These are phyloP conservation scores for Cylindrodendrum hubeiense DNA, from an alignment of 2,329 filamentous ascomycete species.

Conservation along the genomic window DNA sequence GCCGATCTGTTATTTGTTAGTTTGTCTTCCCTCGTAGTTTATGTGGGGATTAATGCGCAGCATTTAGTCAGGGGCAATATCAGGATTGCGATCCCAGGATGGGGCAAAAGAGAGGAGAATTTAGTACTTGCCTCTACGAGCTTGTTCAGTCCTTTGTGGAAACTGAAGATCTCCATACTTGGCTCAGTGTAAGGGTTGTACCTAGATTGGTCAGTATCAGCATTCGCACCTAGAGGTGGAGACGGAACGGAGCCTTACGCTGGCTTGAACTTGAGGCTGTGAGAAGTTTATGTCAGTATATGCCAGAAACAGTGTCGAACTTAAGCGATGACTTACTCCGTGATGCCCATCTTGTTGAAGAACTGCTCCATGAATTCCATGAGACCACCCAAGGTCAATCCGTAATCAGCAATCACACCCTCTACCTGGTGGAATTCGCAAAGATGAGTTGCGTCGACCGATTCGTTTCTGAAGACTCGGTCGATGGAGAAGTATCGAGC, in stretches of 20 bases:
- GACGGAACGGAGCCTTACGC: constrained; percentile 56
- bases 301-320: background rate
- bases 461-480: constrained; percentile 97
- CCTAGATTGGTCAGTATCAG: constrained; percentile 6
- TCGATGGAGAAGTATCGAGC: constrained; percentile 99
- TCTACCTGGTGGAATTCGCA: constrained; percentile 99
- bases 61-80: no score
- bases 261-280: constrained; percentile 89
- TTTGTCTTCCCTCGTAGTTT: background rate
- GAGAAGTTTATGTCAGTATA: background rate
- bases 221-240: no score
- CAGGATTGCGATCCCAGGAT: background rate
- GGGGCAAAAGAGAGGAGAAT: background rate
- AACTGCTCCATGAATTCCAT: constrained; percentile 96
- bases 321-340: constrained; percentile 33
- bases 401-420: constrained; percentile 97
- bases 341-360: constrained; percentile 95
- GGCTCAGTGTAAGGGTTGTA: constrained; percentile 97
- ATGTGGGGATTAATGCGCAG: no score
- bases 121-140: constrained; percentile 74
- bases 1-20: constrained; percentile 70
- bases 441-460: constrained; percentile 95
- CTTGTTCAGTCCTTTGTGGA: constrained; percentile 88
- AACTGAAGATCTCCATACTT: constrained; percentile 98
- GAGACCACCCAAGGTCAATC: constrained; percentile 89